A percentile compares a stretch with the other conserved stretches of the same genome.
Evolutionary conservation across 345 rosid genomes (phyloP).

Genomic region (Heritiera fomes): DNA sequence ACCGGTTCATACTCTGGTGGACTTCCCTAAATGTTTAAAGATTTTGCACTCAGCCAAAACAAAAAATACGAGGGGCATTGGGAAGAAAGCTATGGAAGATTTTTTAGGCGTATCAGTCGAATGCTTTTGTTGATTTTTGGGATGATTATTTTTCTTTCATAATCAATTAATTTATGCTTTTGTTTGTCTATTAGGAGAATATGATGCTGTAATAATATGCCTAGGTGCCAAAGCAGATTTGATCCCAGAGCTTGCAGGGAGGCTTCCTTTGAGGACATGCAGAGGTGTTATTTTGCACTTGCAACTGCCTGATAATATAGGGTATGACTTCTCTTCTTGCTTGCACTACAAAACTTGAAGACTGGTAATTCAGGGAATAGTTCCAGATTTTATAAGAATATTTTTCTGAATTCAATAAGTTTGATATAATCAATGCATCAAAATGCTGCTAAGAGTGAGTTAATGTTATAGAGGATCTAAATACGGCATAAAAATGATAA

Average conservation of each 20-base stretch:
- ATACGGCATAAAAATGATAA: not conserved
- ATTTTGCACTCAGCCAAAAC: not conserved
- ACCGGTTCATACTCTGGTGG: not conserved
- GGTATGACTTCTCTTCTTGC: constrained; percentile 38
- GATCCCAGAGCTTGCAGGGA: constrained; percentile 75
- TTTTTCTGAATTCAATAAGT: not conserved
- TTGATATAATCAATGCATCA: not conserved
- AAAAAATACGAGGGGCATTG: not conserved
- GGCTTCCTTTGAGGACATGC: constrained; percentile 86
- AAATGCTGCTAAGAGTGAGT: not conserved
- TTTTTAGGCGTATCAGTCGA: not conserved
- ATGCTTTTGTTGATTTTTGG: not conserved
- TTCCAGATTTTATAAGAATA: not conserved
- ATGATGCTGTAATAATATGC: constrained; percentile 79
- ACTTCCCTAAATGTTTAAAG: not conserved
- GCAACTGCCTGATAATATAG: constrained; percentile 46
- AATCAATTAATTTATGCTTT: not conserved
- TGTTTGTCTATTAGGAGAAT: constrained; percentile 46
- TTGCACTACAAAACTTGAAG: not conserved
- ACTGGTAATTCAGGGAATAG: not conserved
- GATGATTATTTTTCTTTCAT: not conserved
- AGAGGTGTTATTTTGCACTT: constrained; percentile 78
- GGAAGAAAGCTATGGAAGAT: not conserved
- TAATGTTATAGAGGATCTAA: not conserved
- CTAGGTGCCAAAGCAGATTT: constrained; percentile 76